Evolutionary conservation across 2,329 filamentous ascomycete genomes (phyloP).

Genomic region (Onygena corvina): DNA sequence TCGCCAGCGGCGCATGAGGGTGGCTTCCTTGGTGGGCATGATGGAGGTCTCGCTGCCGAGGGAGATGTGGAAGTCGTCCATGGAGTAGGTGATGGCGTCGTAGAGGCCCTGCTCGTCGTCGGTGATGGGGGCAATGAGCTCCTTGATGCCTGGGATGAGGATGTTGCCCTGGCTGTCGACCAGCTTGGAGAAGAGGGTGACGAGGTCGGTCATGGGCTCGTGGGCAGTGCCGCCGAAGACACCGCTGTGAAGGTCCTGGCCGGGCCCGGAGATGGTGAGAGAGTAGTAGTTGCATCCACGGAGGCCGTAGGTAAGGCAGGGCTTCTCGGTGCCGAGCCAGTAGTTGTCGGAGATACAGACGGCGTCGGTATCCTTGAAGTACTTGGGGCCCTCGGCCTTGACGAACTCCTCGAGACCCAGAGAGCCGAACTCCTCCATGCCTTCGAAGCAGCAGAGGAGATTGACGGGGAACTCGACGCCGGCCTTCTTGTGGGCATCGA

Average conservation of each 20-base stretch:
- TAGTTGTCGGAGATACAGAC: conserved; percentile 99
- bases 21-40: conserved; percentile 75
- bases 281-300: conserved; percentile 98
- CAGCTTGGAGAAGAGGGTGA: conserved; percentile 66
- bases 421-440: conserved; percentile 98
- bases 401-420: conserved; percentile 95
- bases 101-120: conserved; percentile 82
- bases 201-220: conserved; percentile 95
- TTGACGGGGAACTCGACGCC: conserved; percentile 93
- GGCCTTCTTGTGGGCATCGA: conserved; percentile 93
- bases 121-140: conserved; percentile 81
- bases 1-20: conserved; percentile 92
- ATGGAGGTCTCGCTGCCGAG: conserved; percentile 82
- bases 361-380: conserved; percentile 88
- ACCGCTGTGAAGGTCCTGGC: conserved; percentile 87
- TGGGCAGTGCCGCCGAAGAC: conserved; percentile 94
- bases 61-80: conserved; percentile 88
- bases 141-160: conserved; percentile 80
- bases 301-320: conserved; percentile 92
- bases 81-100: conserved; percentile 80
- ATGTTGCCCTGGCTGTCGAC: conserved; percentile 90
- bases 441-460: conserved; percentile 97
- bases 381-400: conserved; percentile 77
- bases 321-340: conserved; percentile 98
- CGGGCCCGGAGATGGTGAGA: conserved; percentile 78